Percentiles rank a stretch among this genome's conserved stretches.
Conservation (phyloP, 139 green algal genomes). For the Chlamydomonas schloesseri region DNA sequence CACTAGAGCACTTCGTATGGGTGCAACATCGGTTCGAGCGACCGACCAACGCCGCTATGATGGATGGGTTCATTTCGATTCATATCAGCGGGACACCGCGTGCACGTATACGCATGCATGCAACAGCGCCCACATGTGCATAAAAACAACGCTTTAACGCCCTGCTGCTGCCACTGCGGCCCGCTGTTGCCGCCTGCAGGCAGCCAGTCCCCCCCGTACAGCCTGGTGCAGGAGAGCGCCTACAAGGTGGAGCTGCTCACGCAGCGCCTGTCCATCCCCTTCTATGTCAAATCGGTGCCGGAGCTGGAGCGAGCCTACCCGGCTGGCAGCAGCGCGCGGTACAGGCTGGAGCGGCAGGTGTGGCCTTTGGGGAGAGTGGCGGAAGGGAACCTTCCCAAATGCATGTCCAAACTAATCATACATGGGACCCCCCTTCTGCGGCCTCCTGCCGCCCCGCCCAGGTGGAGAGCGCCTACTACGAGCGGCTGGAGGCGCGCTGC, state of each 20-base stretch:
- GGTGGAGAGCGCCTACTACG: slow-evolving; percentile 48
- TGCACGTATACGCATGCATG: too few species aligned
- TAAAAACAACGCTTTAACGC: too few species aligned
- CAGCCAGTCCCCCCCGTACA: slow-evolving; percentile 44
- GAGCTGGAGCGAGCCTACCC: slow-evolving; percentile 54
- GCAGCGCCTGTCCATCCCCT: slow-evolving; percentile 32
- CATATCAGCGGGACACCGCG: too few species aligned
- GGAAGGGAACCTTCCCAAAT: background rate
- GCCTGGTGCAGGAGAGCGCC: slow-evolving; percentile 27
- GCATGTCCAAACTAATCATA: background rate
- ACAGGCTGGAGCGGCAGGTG: slow-evolving; percentile 62
- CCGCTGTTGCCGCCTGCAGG: background rate
- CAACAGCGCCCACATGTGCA: too few species aligned
- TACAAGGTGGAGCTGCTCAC: slow-evolving; percentile 49
- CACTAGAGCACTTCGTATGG: too few species aligned
- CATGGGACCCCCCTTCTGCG: too few species aligned
- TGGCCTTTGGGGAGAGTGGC: too few species aligned
- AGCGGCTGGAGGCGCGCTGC: slow-evolving; percentile 44
- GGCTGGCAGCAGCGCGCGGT: background rate
- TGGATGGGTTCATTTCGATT: too few species aligned
- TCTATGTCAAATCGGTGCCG: slow-evolving; percentile 49
- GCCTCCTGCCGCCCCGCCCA: background rate
- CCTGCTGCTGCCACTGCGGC: background rate
- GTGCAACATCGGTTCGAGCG: too few species aligned
- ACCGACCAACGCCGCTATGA: too few species aligned